A percentile compares a stretch with the other conserved stretches of the same genome.
Conservation (phyloP, 2,329 filamentous ascomycete species). For the Cadophora malorum region DNA sequence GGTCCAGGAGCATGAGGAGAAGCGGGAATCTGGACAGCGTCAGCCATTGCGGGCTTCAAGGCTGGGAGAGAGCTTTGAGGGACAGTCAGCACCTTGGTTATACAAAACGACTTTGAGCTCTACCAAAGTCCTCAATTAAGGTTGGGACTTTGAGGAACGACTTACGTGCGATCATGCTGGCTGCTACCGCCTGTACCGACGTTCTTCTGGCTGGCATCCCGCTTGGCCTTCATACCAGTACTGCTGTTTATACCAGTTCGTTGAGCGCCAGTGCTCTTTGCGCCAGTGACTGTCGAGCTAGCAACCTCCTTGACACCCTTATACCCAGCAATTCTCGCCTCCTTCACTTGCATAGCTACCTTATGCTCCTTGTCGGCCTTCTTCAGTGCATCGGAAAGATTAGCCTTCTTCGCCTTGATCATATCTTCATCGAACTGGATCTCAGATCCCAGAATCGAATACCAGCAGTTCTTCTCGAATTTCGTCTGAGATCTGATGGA, state of each 20-base stretch:
- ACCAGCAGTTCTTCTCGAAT: slow-evolving; percentile 5
- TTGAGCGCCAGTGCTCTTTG: neutral
- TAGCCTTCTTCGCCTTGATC: neutral
- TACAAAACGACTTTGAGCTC: neutral
- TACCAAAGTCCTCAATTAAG: neutral
- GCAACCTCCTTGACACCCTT: neutral
- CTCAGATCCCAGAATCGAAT: slow-evolving; percentile 9
- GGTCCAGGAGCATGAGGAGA: neutral
- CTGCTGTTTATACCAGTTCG: too few species aligned
- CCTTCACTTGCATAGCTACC: neutral
- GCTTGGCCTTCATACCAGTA: neutral
- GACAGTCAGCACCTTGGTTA: neutral
- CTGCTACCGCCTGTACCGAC: neutral
- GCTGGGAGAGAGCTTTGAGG: neutral
- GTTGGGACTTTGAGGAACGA: neutral
- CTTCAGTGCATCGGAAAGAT: neutral
- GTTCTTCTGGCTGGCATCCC: neutral
- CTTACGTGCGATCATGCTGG: neutral
- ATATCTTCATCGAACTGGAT: neutral
- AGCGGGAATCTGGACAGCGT: neutral
- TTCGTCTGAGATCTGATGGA: neutral
- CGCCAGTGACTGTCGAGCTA: neutral
- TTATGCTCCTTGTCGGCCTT: neutral
- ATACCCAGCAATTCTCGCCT: neutral
- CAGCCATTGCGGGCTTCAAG: neutral